Conservation (phyloP, 805 yeast species). For the Metschnikowia kunwiensis region DNA sequence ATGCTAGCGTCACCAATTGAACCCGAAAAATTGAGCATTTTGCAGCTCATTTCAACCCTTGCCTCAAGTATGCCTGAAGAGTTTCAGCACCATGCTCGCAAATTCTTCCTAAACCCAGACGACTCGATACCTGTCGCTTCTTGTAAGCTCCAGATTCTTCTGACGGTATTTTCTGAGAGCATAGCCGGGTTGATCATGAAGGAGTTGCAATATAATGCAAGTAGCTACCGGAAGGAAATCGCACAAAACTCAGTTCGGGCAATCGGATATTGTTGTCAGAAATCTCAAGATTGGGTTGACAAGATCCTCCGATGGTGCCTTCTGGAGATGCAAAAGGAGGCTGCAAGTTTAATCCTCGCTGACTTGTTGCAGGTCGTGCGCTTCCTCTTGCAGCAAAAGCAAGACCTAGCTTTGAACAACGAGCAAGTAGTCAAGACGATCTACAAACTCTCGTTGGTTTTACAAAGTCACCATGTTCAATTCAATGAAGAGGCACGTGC, state of each 20-base stretch:
- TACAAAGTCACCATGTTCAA: constrained; percentile 8
- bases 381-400: constrained; percentile 59
- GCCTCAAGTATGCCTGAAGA: constrained; percentile 15
- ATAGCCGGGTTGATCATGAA: constrained; percentile 52
- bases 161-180: constrained; percentile 52
- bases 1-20: constrained; percentile 25
- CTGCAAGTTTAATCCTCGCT: constrained; percentile 37
- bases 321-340: constrained; percentile 36
- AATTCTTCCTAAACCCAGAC: constrained; percentile 54
- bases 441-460: constrained; percentile 41
- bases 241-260: constrained; percentile 54
- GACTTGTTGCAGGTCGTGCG: constrained; percentile 74
- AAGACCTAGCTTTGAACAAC: constrained; percentile 20
- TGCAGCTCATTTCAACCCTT: constrained; percentile 41
- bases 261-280: constrained; percentile 57
- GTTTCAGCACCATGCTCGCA: constrained; percentile 36
- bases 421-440: constrained; percentile 49
- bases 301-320: constrained; percentile 65
- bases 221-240: constrained; percentile 21
- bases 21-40: constrained; percentile 31
- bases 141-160: constrained; percentile 59
- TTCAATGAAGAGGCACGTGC: constrained; percentile 60
- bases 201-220: constrained; percentile 62
- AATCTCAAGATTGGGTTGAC: constrained; percentile 45
- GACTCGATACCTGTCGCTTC: constrained; percentile 47